Conservation (phyloP, 73 alveolate genomes). For the Symbiodinium pilosum region DNA sequence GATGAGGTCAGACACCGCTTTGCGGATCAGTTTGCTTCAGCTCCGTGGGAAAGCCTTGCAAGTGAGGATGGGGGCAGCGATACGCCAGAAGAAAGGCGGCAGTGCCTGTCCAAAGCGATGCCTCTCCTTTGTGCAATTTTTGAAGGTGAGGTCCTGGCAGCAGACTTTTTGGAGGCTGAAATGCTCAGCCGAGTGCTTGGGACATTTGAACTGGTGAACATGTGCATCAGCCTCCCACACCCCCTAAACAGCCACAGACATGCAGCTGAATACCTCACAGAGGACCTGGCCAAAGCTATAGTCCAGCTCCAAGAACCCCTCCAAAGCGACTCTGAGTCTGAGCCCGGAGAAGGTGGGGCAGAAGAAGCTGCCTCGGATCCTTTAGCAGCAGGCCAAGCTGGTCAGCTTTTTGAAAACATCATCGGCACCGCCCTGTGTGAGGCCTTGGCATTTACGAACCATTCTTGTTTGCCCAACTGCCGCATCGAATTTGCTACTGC, state of each 20-base stretch:
- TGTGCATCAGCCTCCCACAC: conserved; percentile 68
- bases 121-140: neutral
- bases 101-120: neutral
- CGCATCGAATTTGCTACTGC: conserved; percentile 72
- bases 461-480: conserved; percentile 59
- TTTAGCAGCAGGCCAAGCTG: neutral
- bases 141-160: neutral
- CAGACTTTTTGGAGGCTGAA: conserved; percentile 28
- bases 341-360: neutral
- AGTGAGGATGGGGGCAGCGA: neutral
- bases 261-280: neutral
- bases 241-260: conserved; percentile 9
- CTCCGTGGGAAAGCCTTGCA: conserved; percentile 50
- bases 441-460: conserved; percentile 82
- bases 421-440: conserved; percentile 81
- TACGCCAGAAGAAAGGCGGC: neutral
- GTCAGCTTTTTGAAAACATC: conserved; percentile 24
- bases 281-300: conserved; percentile 4
- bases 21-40: conserved; percentile 56
- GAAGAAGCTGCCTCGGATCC: neutral
- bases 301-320: conserved; percentile 24
- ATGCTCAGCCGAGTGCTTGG: conserved; percentile 61
- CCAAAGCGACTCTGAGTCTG: conserved; percentile 2
- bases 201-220: conserved; percentile 59
- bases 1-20: conserved; percentile 34